A percentile compares a stretch with the other conserved stretches of the same genome.
phyloP scores from a whole-genome alignment of 2,329 filamentous ascomycete species.

The Colletotrichum caudatum region DNA sequence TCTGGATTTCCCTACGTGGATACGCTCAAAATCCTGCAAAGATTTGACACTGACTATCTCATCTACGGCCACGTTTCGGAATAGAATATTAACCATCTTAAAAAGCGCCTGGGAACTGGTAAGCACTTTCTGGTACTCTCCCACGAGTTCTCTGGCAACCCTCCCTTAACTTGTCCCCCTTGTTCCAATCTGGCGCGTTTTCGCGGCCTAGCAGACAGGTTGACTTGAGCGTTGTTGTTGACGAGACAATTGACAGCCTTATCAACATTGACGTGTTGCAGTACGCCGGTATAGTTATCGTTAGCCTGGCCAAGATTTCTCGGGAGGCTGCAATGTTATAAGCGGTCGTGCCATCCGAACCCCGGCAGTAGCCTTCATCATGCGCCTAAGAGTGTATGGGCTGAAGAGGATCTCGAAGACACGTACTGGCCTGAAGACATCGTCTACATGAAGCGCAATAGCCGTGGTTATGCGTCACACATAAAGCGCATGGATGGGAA shows the following conservation, averaged over 20 bases:
- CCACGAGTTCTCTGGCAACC: slow-evolving; percentile 96
- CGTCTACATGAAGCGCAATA: slow-evolving; percentile 96
- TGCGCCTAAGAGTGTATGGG: slow-evolving; percentile 74
- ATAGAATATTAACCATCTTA: slow-evolving; percentile 87
- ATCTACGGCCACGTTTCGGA: slow-evolving; percentile 88
- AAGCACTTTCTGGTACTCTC: slow-evolving; percentile 87
- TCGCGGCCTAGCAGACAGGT: slow-evolving; percentile 80
- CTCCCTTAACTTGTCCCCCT: slow-evolving; percentile 84
- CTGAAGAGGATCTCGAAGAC: slow-evolving; percentile 77
- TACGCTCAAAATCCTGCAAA: slow-evolving; percentile 93
- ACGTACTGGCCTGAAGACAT: slow-evolving; percentile 95
- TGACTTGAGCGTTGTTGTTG: slow-evolving; percentile 90
- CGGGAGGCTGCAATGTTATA: slow-evolving; percentile 98
- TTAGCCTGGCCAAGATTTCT: slow-evolving; percentile 98
- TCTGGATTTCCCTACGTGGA: slow-evolving; percentile 97
- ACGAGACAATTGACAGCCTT: slow-evolving; percentile 97
- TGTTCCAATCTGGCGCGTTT: slow-evolving; percentile 90
- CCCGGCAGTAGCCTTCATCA: slow-evolving; percentile 77
- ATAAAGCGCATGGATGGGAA: slow-evolving; percentile 89
- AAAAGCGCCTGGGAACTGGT: slow-evolving; percentile 72
- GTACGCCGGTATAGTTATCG: slow-evolving; percentile 91
- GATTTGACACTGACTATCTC: slow-evolving; percentile 88
- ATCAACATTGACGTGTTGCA: slow-evolving; percentile 94
- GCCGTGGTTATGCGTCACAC: slow-evolving; percentile 86
- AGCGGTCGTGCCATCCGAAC: slow-evolving; percentile 80